A percentile compares a stretch with the other conserved stretches of the same genome.
Evolutionary conservation across 306 rosid genomes (phyloP).

Genomic region (Alnus rubra): DNA sequence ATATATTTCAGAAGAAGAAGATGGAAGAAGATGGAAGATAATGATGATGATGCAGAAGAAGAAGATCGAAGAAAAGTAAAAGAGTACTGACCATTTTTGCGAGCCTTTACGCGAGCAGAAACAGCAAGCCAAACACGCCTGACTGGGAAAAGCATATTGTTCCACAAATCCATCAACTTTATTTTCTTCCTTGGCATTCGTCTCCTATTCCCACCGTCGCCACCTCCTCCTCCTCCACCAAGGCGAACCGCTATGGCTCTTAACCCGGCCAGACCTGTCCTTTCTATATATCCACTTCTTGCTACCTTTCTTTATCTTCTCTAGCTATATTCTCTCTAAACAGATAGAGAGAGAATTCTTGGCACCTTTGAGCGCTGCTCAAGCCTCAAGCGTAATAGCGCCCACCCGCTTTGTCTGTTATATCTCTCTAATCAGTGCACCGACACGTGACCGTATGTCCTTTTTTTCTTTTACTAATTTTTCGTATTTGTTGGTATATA

Average conservation of each 20-base stretch:
- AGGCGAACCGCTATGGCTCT: constrained; percentile 37
- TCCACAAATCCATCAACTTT: constrained; percentile 61
- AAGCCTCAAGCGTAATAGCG: not conserved
- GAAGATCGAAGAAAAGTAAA: too few relatives aligned
- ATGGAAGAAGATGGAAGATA: too few relatives aligned
- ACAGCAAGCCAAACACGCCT: constrained; percentile 71
- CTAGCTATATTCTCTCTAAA: not conserved
- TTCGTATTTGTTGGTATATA: not conserved
- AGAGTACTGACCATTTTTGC: constrained; percentile 48
- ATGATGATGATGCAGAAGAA: too few relatives aligned
- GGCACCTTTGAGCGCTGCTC: not conserved
- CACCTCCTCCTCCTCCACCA: not conserved
- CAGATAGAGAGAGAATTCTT: not conserved
- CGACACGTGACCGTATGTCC: constrained; percentile 34
- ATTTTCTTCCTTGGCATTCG: constrained; percentile 32
- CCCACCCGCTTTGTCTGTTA: not conserved
- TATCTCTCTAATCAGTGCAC: constrained; percentile 19
- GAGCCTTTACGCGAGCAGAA: constrained; percentile 62
- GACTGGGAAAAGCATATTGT: constrained; percentile 68
- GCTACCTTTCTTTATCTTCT: not conserved
- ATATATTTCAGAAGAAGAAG: not conserved
- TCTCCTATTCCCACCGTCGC: constrained; percentile 24
- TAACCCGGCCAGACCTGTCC: constrained; percentile 60
- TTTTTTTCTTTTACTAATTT: not conserved
- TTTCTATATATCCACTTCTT: not conserved